Evolutionary conservation across 2,329 filamentous ascomycete genomes (phyloP).

Genomic region (Aspergillus sp.): DNA sequence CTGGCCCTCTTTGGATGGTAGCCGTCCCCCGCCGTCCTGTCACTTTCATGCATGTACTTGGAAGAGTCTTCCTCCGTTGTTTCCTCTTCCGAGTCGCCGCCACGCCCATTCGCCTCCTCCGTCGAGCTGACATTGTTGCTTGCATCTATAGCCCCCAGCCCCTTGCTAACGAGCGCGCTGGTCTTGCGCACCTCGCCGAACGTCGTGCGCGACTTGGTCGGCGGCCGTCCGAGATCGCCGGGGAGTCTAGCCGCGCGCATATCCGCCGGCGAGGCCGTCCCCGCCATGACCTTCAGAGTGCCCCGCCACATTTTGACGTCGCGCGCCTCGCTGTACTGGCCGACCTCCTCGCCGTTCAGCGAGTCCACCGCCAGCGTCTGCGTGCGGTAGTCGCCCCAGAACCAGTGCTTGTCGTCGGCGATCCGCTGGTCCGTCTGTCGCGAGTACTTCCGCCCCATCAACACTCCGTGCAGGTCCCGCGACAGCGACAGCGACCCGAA

Average conservation of each 20-base stretch:
- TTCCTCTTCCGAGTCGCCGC: neutral
- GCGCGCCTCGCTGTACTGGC: constrained; percentile 36
- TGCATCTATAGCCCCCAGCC: constrained; percentile 19
- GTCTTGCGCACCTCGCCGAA: constrained; percentile 28
- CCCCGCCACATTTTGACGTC: constrained; percentile 40
- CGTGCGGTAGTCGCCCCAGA: constrained; percentile 48
- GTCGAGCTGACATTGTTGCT: constrained; percentile 18
- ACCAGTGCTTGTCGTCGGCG: constrained; percentile 40
- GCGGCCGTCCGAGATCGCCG: constrained; percentile 17
- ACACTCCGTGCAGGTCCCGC: constrained; percentile 39
- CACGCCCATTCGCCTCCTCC: neutral
- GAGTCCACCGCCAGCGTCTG: constrained; percentile 48
- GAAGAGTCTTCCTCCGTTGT: neutral
- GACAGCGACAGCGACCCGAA: constrained; percentile 32
- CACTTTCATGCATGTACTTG: too few relatives aligned
- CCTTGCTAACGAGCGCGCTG: constrained; percentile 31
- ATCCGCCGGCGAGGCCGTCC: constrained; percentile 17
- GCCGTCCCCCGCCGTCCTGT: too few relatives aligned
- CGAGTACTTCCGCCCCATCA: constrained; percentile 41
- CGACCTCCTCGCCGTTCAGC: constrained; percentile 45
- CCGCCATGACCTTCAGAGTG: constrained; percentile 37
- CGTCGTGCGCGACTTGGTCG: constrained; percentile 10
- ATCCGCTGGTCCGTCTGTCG: constrained; percentile 42
- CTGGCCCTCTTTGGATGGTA: too few relatives aligned
- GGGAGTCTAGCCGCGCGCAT: constrained; percentile 20